Conservation (phyloP, 2,329 filamentous ascomycete genomes). For the Aspergillus unguis region DNA sequence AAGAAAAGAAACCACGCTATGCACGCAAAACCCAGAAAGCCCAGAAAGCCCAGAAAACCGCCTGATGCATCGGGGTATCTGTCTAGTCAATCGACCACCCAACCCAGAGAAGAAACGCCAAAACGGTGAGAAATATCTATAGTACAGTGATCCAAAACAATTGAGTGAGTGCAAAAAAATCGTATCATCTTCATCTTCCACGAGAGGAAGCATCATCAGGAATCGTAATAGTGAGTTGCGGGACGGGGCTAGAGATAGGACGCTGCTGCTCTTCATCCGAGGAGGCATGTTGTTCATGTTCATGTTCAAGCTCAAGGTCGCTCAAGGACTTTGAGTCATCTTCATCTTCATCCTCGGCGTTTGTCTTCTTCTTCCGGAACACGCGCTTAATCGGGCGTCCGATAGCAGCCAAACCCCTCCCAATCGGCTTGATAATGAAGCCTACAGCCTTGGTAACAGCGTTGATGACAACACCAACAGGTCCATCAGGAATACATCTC, state of each 20-base stretch:
- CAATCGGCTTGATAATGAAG: constrained; percentile 46
- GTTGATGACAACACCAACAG: constrained; percentile 42
- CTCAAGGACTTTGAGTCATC: constrained; percentile 2
- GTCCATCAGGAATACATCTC: constrained; percentile 74
- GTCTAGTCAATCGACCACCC: not conserved
- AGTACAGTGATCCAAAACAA: not conserved
- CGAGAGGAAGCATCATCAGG: constrained; percentile 2
- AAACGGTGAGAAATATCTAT: not conserved
- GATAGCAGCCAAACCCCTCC: constrained; percentile 28
- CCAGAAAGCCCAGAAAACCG: too few species aligned
- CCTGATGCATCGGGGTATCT: too few species aligned
- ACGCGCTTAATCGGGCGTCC: constrained; percentile 25
- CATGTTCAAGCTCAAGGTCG: not conserved
- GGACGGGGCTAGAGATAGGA: not conserved
- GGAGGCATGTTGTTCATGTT: not conserved
- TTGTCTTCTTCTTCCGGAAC: constrained; percentile 14
- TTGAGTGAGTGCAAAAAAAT: not conserved
- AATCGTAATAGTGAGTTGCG: constrained; percentile 8
- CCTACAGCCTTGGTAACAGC: constrained; percentile 55
- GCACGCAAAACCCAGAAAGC: too few species aligned
- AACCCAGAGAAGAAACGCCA: not conserved
- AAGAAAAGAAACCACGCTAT: too few species aligned
- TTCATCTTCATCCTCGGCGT: not conserved
- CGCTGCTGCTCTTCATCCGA: constrained; percentile 5
- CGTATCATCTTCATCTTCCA: not conserved